A percentile compares a stretch with the other conserved stretches of the same genome.
phyloP scores from a whole-genome alignment of 73 alveolate genomes.

The Paramecium bursaria region DNA sequence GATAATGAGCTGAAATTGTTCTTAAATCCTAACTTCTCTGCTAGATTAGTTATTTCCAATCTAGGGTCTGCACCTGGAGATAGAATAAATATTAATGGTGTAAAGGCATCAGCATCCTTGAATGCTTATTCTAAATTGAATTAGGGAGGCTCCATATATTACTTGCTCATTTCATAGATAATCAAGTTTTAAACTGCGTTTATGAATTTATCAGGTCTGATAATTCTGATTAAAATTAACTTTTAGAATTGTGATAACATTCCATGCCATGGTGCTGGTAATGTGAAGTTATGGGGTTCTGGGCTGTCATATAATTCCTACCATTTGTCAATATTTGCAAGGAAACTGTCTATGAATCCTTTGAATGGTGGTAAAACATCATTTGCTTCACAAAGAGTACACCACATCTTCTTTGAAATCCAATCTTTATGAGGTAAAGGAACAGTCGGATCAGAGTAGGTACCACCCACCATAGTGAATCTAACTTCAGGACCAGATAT shows the following conservation, averaged over 20 bases:
- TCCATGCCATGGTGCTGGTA: slow-evolving; percentile 91
- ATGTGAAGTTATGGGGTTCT: slow-evolving; percentile 87
- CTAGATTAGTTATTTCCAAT: slow-evolving; percentile 88
- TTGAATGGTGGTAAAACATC: slow-evolving; percentile 81
- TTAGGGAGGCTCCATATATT: slow-evolving; percentile 94
- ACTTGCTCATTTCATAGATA: slow-evolving; percentile 89
- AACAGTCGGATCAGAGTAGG: slow-evolving; percentile 87
- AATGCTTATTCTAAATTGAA: slow-evolving; percentile 92
- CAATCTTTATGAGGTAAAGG: slow-evolving; percentile 90
- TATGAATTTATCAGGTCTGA: slow-evolving; percentile 97
- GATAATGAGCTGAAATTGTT: slow-evolving; percentile 89
- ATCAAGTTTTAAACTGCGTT: slow-evolving; percentile 89
- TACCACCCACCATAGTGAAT: slow-evolving; percentile 96
- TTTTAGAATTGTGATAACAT: slow-evolving; percentile 79
- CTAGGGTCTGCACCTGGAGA: slow-evolving; percentile 99
- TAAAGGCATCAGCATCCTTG: slow-evolving; percentile 89
- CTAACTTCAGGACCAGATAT: slow-evolving; percentile 78
- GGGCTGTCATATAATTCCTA: slow-evolving; percentile 86
- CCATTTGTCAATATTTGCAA: slow-evolving; percentile 87
- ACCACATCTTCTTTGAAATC: slow-evolving; percentile 94
- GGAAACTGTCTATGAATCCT: slow-evolving; percentile 89
- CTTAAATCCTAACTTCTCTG: slow-evolving; percentile 80
- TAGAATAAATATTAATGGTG: slow-evolving; percentile 95
- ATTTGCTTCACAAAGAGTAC: slow-evolving; percentile 86
- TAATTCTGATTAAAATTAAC: slow-evolving; percentile 86